Percentiles rank a stretch among this genome's conserved stretches.
phyloP scores from a whole-genome alignment of 2,329 filamentous ascomycete species.

The Penicillium sp. region DNA sequence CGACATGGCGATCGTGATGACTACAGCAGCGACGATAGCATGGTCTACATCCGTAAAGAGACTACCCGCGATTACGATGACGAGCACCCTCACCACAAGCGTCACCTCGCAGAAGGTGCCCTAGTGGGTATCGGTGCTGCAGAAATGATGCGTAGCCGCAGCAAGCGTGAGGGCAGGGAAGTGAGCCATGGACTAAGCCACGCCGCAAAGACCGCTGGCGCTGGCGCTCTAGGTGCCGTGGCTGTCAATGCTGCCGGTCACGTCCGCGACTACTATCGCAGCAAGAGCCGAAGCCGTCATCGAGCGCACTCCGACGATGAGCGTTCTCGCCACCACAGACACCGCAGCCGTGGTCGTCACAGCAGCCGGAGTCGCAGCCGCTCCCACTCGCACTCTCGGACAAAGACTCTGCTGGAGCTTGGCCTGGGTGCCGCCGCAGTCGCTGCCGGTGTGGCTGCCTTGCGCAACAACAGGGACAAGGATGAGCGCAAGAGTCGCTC shows the following conservation, averaged over 20 bases:
- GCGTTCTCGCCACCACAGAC: slow-evolving; percentile 31
- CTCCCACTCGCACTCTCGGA: slow-evolving; percentile 46
- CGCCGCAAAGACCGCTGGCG: slow-evolving; percentile 50
- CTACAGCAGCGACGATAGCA: slow-evolving; percentile 58
- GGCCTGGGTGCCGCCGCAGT: slow-evolving; percentile 54
- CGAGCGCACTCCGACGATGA: slow-evolving; percentile 42
- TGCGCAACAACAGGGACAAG: slow-evolving; percentile 50
- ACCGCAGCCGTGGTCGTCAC: slow-evolving; percentile 27
- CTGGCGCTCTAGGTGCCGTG: slow-evolving; percentile 57
- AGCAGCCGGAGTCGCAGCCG: slow-evolving; percentile 38
- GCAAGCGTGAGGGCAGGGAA: slow-evolving; percentile 53
- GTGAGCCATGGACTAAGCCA: slow-evolving; percentile 49
- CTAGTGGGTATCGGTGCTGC: slow-evolving; percentile 57
- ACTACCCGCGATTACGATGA: slow-evolving; percentile 39
- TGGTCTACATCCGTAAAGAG: slow-evolving; percentile 55
- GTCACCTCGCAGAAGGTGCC: slow-evolving; percentile 59
- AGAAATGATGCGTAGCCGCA: slow-evolving; percentile 55
- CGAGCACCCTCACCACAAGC: slow-evolving; percentile 48
- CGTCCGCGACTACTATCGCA: slow-evolving; percentile 47
- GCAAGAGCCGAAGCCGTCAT: slow-evolving; percentile 44
- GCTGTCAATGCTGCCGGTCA: slow-evolving; percentile 55
- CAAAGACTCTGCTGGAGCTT: slow-evolving; percentile 50
- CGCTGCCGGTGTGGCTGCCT: slow-evolving; percentile 55
- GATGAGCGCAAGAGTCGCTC: slow-evolving; percentile 47
- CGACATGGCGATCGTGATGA: slow-evolving; percentile 37